Conservation (phyloP, 352 stramenopile species). For the Thraustochytrium sp. region DNA sequence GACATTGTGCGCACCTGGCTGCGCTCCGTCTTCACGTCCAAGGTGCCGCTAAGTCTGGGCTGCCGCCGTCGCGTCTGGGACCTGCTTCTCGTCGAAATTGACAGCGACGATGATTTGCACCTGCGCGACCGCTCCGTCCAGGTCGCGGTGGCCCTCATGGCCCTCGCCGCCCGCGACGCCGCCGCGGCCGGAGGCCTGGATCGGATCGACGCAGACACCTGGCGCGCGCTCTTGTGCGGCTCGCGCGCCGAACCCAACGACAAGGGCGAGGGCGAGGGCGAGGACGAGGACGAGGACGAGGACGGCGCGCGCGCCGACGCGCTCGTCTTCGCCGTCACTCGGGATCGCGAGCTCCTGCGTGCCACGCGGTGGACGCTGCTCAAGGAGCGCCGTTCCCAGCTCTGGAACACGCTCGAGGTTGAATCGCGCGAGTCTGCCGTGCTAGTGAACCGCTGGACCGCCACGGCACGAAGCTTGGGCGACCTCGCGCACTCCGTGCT, state of each 20-base stretch:
- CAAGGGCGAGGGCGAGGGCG: neutral
- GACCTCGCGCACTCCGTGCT: neutral
- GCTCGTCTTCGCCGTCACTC: neutral
- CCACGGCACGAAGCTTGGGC: neutral
- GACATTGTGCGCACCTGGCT: neutral
- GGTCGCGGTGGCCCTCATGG: neutral
- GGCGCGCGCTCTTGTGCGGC: no score
- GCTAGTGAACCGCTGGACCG: neutral
- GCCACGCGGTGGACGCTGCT: neutral
- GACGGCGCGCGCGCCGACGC: neutral
- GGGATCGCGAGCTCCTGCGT: neutral
- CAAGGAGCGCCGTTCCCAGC: neutral
- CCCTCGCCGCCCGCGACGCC: neutral
- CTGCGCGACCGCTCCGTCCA: neutral
- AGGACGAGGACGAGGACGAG: neutral
- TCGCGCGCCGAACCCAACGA: neutral
- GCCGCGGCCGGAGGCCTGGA: neutral
- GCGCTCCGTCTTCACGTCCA: neutral
- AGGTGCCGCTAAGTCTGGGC: neutral
- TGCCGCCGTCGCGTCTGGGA: neutral
- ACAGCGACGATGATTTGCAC: constrained; percentile 5
- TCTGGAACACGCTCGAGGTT: neutral
- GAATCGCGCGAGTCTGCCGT: neutral
- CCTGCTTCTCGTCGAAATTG: neutral
- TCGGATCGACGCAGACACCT: neutral